Evolutionary conservation across 805 yeast species (phyloP).

Genomic region (Blastobotrys peoriensis): DNA sequence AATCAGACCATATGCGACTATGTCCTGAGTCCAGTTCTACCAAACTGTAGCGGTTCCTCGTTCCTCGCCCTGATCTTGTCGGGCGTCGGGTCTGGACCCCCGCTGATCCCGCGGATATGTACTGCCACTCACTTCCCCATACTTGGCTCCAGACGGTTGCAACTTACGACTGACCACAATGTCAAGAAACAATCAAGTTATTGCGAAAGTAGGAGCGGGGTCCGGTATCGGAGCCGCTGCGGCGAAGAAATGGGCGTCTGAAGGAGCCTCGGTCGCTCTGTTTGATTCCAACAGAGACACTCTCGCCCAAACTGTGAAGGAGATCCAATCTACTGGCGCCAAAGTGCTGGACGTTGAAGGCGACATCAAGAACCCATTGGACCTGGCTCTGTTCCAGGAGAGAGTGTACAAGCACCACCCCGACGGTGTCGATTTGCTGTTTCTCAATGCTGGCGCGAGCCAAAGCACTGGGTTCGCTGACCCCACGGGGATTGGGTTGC

Average conservation of each 20-base stretch:
- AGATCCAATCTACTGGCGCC: slow-evolving; percentile 3
- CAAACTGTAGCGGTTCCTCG: too few relatives aligned
- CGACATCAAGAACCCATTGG: slow-evolving; percentile 19
- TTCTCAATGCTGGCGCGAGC: slow-evolving; percentile 24
- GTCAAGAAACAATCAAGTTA: slow-evolving; percentile 4
- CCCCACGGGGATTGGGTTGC: slow-evolving; percentile 17
- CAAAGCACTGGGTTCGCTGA: slow-evolving; percentile 19
- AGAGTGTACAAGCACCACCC: slow-evolving; percentile 15
- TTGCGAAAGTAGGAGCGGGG: slow-evolving; percentile 23
- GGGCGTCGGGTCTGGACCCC: too few relatives aligned
- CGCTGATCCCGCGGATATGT: too few relatives aligned
- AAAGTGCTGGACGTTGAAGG: slow-evolving; percentile 12
- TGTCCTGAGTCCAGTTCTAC: too few relatives aligned
- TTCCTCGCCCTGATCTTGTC: too few relatives aligned
- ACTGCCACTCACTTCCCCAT: too few relatives aligned
- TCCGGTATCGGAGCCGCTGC: slow-evolving; percentile 25
- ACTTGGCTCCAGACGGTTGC: too few relatives aligned
- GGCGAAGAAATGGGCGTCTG: slow-evolving; percentile 23
- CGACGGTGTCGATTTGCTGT: slow-evolving; percentile 19
- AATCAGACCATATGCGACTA: too few relatives aligned
- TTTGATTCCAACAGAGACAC: slow-evolving; percentile 12
- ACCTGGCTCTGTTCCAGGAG: slow-evolving; percentile 18
- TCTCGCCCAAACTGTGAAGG: slow-evolving; percentile 7
- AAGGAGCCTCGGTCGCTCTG: slow-evolving; percentile 25
- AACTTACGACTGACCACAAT: too few relatives aligned